These are phyloP conservation scores for Gaeumannomyces sp. DNA, from an alignment of 2,329 filamentous ascomycete species.

Conservation along the genomic window DNA sequence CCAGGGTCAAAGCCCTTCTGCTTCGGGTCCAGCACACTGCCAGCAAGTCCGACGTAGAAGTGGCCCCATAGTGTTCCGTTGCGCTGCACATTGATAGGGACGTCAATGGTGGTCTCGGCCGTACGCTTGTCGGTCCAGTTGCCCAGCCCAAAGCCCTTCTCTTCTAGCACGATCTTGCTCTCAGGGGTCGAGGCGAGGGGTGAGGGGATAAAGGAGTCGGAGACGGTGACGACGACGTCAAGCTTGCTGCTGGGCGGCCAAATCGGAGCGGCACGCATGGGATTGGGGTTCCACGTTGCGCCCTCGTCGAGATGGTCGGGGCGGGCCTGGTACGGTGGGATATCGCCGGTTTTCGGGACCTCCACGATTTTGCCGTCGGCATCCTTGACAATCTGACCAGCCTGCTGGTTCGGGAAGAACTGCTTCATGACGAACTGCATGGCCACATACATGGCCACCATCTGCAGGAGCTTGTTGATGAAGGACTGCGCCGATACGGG, in stretches of 20 bases:
- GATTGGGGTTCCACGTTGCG: constrained; percentile 58
- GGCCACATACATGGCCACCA: constrained; percentile 50
- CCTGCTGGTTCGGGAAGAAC: constrained; percentile 38
- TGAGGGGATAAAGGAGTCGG: constrained; percentile 63
- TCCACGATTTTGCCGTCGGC: constrained; percentile 46
- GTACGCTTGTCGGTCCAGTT: constrained; percentile 74
- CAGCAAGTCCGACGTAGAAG: constrained; percentile 78
- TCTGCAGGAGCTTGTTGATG: constrained; percentile 43
- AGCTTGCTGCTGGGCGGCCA: constrained; percentile 75
- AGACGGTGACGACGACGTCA: constrained; percentile 81
- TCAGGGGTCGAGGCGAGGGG: constrained; percentile 59
- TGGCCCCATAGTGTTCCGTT: constrained; percentile 95
- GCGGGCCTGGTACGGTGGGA: constrained; percentile 60
- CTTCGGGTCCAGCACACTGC: constrained; percentile 67
- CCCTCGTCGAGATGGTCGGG: constrained; percentile 55
- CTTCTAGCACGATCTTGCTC: constrained; percentile 68
- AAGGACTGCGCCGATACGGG: constrained; percentile 22
- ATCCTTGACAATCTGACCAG: constrained; percentile 40
- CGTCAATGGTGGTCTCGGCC: constrained; percentile 68
- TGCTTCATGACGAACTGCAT: constrained; percentile 53
- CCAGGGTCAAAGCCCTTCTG: constrained; percentile 64
- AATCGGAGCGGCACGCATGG: constrained; percentile 72
- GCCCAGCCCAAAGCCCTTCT: constrained; percentile 73
- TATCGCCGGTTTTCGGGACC: constrained; percentile 48
- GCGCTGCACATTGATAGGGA: constrained; percentile 75